These are phyloP conservation scores for Phytophthora podocarpi DNA, from an alignment of 352 stramenopile genomes.

Conservation along the genomic window DNA sequence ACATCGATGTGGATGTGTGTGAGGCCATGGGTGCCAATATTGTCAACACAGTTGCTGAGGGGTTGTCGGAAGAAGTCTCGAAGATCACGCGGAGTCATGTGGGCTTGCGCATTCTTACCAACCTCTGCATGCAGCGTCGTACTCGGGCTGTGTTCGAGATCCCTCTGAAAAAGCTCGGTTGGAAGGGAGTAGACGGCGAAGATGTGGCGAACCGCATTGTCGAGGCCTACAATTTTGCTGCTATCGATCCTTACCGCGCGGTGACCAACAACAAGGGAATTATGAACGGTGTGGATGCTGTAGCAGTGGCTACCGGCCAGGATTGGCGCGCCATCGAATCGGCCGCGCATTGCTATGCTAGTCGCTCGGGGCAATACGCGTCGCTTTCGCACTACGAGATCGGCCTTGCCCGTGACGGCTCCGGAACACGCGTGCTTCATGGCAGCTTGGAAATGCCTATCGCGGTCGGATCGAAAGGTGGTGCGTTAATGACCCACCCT, in stretches of 20 bases:
- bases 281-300: slow-evolving; percentile 88
- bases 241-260: slow-evolving; percentile 80
- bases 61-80: slow-evolving; percentile 74
- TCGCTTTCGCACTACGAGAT: slow-evolving; percentile 81
- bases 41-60: slow-evolving; percentile 88
- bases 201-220: slow-evolving; percentile 80
- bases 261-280: slow-evolving; percentile 92
- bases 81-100: slow-evolving; percentile 63
- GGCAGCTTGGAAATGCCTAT: slow-evolving; percentile 82
- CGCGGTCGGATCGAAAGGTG: slow-evolving; percentile 82
- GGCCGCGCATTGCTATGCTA: slow-evolving; percentile 82
- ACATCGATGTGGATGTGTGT: slow-evolving; percentile 88
- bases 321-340: slow-evolving; percentile 88
- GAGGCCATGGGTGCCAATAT: slow-evolving; percentile 91
- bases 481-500: slow-evolving; percentile 81
- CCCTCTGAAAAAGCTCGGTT: slow-evolving; percentile 71
- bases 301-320: slow-evolving; percentile 82
- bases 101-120: slow-evolving; percentile 90
- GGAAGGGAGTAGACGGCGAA: slow-evolving; percentile 80
- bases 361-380: slow-evolving; percentile 78
- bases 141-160: slow-evolving; percentile 76
- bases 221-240: slow-evolving; percentile 87
- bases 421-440: slow-evolving; percentile 58
- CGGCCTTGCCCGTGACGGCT: slow-evolving; percentile 33
- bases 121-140: slow-evolving; percentile 86